A percentile compares a stretch with the other conserved stretches of the same genome.
These are phyloP conservation scores for Penicillium taxi DNA, from an alignment of 495 filamentous ascomycete species.

Conservation along the genomic window DNA sequence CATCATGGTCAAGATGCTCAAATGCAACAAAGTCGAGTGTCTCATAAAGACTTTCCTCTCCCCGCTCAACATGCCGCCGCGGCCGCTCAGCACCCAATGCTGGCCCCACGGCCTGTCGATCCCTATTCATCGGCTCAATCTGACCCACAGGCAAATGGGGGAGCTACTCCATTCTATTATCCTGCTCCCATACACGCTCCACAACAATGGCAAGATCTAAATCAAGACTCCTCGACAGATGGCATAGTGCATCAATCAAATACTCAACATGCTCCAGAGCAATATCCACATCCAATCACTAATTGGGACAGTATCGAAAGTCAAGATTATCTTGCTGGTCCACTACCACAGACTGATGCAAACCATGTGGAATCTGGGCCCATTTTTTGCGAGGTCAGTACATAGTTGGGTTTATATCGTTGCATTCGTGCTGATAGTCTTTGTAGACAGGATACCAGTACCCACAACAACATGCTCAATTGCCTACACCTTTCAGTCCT, in stretches of 20 bases:
- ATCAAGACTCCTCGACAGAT: too few relatives aligned
- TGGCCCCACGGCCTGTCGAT: constrained; percentile 27
- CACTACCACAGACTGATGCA: too few relatives aligned
- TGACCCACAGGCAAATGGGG: background rate
- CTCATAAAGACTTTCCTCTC: constrained; percentile 15
- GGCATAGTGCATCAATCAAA: too few relatives aligned
- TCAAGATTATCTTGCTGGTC: constrained; percentile 1
- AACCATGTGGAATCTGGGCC: too few relatives aligned
- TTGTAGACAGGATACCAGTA: constrained; percentile 8
- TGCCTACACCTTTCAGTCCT: constrained; percentile 1
- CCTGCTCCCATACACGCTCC: constrained; percentile 7
- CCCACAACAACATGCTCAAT: constrained; percentile 5
- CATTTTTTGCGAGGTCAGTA: too few relatives aligned
- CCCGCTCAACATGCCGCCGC: constrained; percentile 24
- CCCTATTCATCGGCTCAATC: constrained; percentile 3
- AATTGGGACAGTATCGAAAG: constrained; percentile 7
- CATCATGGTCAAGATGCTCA: constrained; percentile 15
- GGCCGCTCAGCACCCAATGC: constrained; percentile 25
- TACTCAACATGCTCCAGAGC: too few relatives aligned
- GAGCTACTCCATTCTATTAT: constrained; percentile 14
- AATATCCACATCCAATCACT: constrained; percentile 8
- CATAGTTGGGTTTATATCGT: too few relatives aligned
- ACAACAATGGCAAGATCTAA: background rate
- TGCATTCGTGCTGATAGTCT: too few relatives aligned
- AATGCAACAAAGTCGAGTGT: constrained; percentile 12